These are phyloP conservation scores for Candida piceae DNA, from an alignment of 805 yeast genomes.

Conservation along the genomic window DNA sequence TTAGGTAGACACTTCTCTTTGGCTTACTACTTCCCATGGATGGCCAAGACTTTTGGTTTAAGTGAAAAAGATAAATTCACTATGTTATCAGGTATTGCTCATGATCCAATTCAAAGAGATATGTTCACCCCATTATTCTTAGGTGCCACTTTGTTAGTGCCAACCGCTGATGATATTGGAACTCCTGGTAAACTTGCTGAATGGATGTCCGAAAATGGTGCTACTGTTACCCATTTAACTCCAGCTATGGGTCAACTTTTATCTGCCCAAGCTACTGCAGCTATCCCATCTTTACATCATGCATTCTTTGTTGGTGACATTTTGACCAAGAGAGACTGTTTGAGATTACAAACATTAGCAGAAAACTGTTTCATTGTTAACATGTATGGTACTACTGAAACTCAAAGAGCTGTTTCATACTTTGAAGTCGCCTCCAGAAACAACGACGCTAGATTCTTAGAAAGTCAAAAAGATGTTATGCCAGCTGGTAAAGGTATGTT, in stretches of 20 bases:
- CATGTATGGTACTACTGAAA: slow-evolving; percentile 99
- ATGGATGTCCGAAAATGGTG: slow-evolving; percentile 91
- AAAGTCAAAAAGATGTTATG: slow-evolving; percentile 86
- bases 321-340: slow-evolving; percentile 93
- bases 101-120: slow-evolving; percentile 98
- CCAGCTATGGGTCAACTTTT: slow-evolving; percentile 99
- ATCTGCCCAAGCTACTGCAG: slow-evolving; percentile 90
- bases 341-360: slow-evolving; percentile 87
- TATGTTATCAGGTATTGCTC: slow-evolving; percentile 98
- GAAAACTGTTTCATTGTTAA: slow-evolving; percentile 85
- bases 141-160: slow-evolving; percentile 90
- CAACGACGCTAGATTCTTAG: slow-evolving; percentile 67
- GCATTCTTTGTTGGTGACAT: slow-evolving; percentile 99
- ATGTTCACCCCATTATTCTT: slow-evolving; percentile 96
- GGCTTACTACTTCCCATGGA: slow-evolving; percentile 98
- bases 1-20: slow-evolving; percentile 95
- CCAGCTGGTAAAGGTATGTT: slow-evolving; percentile 99
- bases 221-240: slow-evolving; percentile 95
- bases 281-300: slow-evolving; percentile 81
- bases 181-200: slow-evolving; percentile 97
- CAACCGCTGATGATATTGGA: slow-evolving; percentile 96
- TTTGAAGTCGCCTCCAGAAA: slow-evolving; percentile 78
- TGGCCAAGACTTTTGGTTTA: slow-evolving; percentile 80
- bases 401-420: slow-evolving; percentile 96
- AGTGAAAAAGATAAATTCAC: slow-evolving; percentile 83